phyloP scores from a whole-genome alignment of 78 protist species.

The Pigoraptor vietnamica region DNA sequence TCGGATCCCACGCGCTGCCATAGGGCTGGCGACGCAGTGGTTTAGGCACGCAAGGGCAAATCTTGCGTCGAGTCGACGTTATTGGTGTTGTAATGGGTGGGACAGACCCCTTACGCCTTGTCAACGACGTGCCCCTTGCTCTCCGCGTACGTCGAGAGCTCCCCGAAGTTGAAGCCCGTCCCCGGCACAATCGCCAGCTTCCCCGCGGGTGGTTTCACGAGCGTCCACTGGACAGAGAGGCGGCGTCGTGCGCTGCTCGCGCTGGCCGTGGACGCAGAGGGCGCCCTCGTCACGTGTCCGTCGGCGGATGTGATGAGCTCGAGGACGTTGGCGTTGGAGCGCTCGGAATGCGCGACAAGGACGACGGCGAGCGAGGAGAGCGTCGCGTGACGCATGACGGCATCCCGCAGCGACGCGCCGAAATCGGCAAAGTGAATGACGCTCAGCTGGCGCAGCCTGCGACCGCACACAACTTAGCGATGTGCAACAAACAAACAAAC shows the following conservation, averaged over 20 bases:
- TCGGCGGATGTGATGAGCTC: neutral
- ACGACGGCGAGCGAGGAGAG: neutral
- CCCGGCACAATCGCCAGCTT: neutral
- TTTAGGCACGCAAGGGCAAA: neutral
- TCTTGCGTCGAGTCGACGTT: no score
- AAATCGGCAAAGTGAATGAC: no score
- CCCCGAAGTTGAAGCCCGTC: neutral
- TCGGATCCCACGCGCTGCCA: no score
- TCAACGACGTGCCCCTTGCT: neutral
- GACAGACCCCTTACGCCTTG: neutral
- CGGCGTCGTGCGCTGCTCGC: no score
- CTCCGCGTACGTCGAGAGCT: neutral
- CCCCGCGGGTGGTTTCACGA: neutral
- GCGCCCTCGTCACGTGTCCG: neutral
- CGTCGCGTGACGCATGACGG: neutral
- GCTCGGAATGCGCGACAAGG: neutral
- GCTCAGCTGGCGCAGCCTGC: no score
- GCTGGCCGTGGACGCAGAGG: neutral
- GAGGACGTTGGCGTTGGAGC: neutral
- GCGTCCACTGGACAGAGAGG: neutral
- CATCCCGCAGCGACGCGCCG: neutral
- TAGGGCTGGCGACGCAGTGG: neutral
- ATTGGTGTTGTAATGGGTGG: no score
- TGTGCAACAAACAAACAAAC: no score
- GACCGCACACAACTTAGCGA: no score